Conservation (phyloP, 331 rosid genomes). For the Acacia concinna region DNA sequence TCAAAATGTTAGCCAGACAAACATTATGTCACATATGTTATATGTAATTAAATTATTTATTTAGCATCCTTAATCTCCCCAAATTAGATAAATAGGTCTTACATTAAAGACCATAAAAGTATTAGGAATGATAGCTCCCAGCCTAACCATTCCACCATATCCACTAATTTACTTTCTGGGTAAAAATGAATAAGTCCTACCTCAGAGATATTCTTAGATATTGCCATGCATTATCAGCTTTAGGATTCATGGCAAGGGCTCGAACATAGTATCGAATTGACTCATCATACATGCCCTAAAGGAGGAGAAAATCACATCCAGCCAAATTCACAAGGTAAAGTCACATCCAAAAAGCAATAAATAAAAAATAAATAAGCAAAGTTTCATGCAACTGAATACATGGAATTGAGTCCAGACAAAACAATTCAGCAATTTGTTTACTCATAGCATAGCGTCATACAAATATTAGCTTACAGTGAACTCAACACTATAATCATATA, state of each 20-base stretch:
- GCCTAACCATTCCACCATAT: background rate
- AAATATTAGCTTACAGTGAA: background rate
- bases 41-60: too few species aligned
- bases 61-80: too few species aligned
- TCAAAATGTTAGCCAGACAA: too few species aligned
- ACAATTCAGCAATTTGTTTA: background rate
- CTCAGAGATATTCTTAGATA: slow-evolving; percentile 93
- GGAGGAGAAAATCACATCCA: slow-evolving; percentile 1
- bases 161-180: background rate
- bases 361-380: background rate
- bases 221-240: slow-evolving; percentile 99
- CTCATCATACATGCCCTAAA: slow-evolving; percentile 88
- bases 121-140: background rate
- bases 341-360: background rate
- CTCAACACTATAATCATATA: background rate
- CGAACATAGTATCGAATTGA: slow-evolving; percentile 92
- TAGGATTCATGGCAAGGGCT: slow-evolving; percentile 98
- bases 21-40: too few species aligned
- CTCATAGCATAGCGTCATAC: background rate
- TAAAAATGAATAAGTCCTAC: slow-evolving; percentile 40
- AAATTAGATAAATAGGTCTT: too few species aligned
- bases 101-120: too few species aligned
- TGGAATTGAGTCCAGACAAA: background rate
- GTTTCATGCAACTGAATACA: background rate
- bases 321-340: background rate